Percentiles rank a stretch among this genome's conserved stretches.
These are phyloP conservation scores for Aspergillus thermomutatus DNA, from an alignment of 2,329 filamentous ascomycete species.

Conservation along the genomic window DNA sequence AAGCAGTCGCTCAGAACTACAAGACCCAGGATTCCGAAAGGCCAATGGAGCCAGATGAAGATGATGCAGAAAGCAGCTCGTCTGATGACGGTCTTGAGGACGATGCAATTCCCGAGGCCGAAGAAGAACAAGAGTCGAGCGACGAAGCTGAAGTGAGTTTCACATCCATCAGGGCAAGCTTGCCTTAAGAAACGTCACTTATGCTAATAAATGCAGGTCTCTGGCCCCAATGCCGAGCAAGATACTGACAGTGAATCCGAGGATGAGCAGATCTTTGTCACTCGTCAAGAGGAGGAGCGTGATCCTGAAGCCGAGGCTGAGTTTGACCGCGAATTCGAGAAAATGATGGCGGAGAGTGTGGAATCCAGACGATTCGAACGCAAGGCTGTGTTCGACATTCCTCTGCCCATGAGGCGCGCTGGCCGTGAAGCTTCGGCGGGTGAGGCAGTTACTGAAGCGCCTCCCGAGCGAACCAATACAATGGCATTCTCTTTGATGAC, in stretches of 20 bases:
- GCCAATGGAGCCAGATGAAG: constrained; percentile 69
- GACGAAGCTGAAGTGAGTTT: constrained; percentile 45
- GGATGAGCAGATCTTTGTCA: constrained; percentile 89
- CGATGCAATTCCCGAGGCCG: constrained; percentile 52
- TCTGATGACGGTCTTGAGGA: constrained; percentile 75
- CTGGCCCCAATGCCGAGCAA: constrained; percentile 46
- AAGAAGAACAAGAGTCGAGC: constrained; percentile 53
- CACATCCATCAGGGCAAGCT: not conserved
- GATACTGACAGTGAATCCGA: constrained; percentile 56
- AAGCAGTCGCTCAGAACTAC: constrained; percentile 87
- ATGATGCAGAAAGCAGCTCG: constrained; percentile 64
- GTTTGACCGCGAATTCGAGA: constrained; percentile 95
- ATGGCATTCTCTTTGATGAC: constrained; percentile 97
- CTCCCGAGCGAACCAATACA: constrained; percentile 50
- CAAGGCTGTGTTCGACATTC: constrained; percentile 93
- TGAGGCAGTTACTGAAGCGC: constrained; percentile 35
- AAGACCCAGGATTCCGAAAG: constrained; percentile 73
- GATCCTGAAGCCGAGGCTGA: constrained; percentile 95
- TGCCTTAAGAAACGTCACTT: too few species aligned
- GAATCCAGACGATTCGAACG: constrained; percentile 95
- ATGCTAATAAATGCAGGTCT: constrained; percentile 31
- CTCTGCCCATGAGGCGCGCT: constrained; percentile 77
- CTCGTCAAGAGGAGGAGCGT: constrained; percentile 80
- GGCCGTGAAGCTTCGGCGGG: constrained; percentile 55
- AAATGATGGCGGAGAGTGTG: constrained; percentile 96